Base-by-base conservation (phyloP, 371 early-diverging fungal genomes). In the Mortierella sp. region DNA sequence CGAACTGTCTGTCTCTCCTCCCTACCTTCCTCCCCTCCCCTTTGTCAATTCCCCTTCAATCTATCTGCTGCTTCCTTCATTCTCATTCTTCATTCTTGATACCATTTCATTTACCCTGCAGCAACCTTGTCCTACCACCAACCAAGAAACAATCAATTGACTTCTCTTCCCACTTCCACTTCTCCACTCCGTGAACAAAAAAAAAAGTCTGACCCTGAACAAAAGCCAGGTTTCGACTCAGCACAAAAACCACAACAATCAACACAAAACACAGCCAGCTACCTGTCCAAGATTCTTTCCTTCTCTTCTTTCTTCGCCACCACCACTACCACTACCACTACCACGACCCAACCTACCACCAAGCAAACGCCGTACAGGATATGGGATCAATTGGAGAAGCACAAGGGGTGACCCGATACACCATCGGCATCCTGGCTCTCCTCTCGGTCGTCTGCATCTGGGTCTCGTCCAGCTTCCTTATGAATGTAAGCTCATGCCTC, bases 381-480 rank as follows among this genome's bases (percentile, higher is more conserved):
- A 78, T 78, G 78, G 53, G 65, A 44, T 44, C 84, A 78, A 75
- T 78, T 75, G 66, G 65, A 40, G 47, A 80, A 72, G 73, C 83
- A 69, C 66, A 53, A 44, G 76, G 74, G 65, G 52, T 37, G 45
- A 73, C 77, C 64, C 83, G 88, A 70, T 91, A 88, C 74, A 87
- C 77, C 29, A 53, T 91, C 63, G 96, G 96, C 11, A 87, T 94
- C 26, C 53, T 91, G 5, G 87, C 91, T 14, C 85, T 95, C 47
- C 85, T 94, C 37, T 87, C 88, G 26, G 95, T 96, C 1, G 95
- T 95, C 43, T 80, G 93, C 69, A 93, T 96, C 68, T 96, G 96
- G 96, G 95, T 95, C 8, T 87, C 90, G 4, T 95, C 95, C 64
- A 93, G 94, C n/a, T 96, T 95, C 86, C 88, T 94, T 24, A 92